Conservation (phyloP, 768 basidiomycete genomes). For the Boletus bicolor region DNA sequence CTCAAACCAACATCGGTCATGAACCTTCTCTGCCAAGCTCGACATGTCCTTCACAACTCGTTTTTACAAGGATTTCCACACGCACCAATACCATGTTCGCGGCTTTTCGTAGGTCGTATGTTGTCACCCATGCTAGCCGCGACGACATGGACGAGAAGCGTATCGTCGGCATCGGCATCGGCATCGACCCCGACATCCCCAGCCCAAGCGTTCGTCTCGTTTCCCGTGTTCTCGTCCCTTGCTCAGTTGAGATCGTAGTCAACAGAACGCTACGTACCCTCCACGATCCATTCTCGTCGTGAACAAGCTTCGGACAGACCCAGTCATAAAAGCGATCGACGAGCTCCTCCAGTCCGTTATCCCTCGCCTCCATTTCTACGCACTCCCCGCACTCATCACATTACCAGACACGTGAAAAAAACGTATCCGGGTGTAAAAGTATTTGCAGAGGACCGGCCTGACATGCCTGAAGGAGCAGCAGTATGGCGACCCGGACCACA, state of each 20-base stretch:
- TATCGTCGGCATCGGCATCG: slow-evolving; percentile 12
- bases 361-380: background rate
- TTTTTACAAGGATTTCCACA: slow-evolving; percentile 13
- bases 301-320: slow-evolving; percentile 76
- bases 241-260: slow-evolving; percentile 30
- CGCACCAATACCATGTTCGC: slow-evolving; percentile 1
- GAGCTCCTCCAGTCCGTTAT: slow-evolving; percentile 62
- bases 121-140: background rate
- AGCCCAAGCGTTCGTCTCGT: slow-evolving; percentile 22
- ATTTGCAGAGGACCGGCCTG: slow-evolving; percentile 62
- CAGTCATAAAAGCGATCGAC: slow-evolving; percentile 73
- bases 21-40: slow-evolving; percentile 20
- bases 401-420: slow-evolving; percentile 50
- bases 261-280: slow-evolving; percentile 29
- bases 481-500: slow-evolving; percentile 57
- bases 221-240: slow-evolving; percentile 3
- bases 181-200: background rate
- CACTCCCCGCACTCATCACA: background rate
- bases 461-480: slow-evolving; percentile 61
- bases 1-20: slow-evolving; percentile 7
- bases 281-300: slow-evolving; percentile 71
- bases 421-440: slow-evolving; percentile 61
- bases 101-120: background rate
- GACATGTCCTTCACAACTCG: slow-evolving; percentile 22
- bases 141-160: slow-evolving; percentile 6